Conservation (phyloP, 441 rosid genomes). For the Pelargonium cotyledonis region DNA sequence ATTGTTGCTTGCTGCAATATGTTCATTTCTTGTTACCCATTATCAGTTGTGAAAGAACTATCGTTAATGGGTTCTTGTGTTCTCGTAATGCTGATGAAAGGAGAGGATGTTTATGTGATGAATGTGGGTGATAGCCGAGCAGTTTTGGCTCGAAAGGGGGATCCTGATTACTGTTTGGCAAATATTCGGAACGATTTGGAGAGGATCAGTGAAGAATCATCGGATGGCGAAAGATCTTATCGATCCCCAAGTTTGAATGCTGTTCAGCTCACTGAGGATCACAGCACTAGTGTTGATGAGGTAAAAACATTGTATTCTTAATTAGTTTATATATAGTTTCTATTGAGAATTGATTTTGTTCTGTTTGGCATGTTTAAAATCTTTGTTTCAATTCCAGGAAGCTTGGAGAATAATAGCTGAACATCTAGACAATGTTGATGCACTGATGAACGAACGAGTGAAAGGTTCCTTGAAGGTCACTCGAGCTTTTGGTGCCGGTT, state of each 20-base stretch:
- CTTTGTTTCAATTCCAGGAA: conserved; percentile 42
- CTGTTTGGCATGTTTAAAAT: no score
- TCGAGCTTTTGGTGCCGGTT: conserved; percentile 94
- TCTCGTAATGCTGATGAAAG: conserved; percentile 78
- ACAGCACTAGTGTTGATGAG: conserved; percentile 52
- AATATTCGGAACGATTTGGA: conserved; percentile 63
- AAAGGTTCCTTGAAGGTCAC: conserved; percentile 93
- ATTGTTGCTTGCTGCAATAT: no score
- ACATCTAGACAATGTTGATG: conserved; percentile 66
- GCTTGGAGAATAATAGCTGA: conserved; percentile 68
- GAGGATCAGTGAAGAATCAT: conserved; percentile 56
- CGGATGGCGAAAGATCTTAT: conserved; percentile 37
- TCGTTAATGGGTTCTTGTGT: conserved; percentile 90
- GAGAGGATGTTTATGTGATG: conserved; percentile 24
- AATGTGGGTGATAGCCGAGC: conserved; percentile 88
- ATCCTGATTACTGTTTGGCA: conserved; percentile 57
- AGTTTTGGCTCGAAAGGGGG: conserved; percentile 57
- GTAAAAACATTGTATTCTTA: no score
- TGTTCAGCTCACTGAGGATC: conserved; percentile 65
- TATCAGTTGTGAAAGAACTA: no score
- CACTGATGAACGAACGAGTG: conserved; percentile 72
- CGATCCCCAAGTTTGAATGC: conserved; percentile 36
- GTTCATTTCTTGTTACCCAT: no score
- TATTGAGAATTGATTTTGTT: no score
- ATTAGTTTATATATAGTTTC: no score